Evolutionary conservation across 192 early-diverging fungal genomes (phyloP).

Genomic region (Backusella morwellensis): DNA sequence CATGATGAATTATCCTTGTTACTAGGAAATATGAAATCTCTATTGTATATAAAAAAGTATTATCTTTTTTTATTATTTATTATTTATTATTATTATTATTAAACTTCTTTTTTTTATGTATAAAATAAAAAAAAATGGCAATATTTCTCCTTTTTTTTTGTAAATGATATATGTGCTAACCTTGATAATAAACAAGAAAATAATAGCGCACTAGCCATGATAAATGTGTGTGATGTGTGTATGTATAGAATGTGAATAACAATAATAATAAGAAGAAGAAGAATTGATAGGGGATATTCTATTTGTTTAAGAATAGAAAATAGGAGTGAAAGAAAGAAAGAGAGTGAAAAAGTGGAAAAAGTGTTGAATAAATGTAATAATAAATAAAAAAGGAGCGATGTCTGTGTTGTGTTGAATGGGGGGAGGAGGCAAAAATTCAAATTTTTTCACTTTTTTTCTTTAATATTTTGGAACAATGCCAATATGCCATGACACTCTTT

Average conservation of each 20-base stretch:
- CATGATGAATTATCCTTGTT: background rate
- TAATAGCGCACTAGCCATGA: slow-evolving; percentile 10
- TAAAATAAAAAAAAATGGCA: background rate
- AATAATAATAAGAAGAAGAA: background rate
- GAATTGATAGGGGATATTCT: background rate
- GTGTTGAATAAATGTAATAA: background rate
- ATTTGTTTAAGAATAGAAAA: background rate
- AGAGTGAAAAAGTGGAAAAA: background rate
- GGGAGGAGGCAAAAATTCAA: background rate
- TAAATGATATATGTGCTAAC: background rate
- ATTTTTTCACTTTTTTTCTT: background rate
- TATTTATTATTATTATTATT: background rate
- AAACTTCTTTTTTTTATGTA: background rate
- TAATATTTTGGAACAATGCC: slow-evolving; percentile 31
- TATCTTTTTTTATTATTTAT: background rate
- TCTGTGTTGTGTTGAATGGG: background rate
- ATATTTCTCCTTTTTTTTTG: background rate
- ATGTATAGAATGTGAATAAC: background rate
- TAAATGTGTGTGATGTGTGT: background rate
- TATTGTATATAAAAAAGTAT: background rate
- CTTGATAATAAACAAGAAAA: slow-evolving; percentile 8
- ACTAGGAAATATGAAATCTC: background rate
- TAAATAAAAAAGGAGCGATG: background rate
- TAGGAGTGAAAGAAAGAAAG: background rate
- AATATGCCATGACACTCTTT: slow-evolving; percentile 29